Conservation (phyloP, 306 rosid species). For the Vigna unguiculata region DNA sequence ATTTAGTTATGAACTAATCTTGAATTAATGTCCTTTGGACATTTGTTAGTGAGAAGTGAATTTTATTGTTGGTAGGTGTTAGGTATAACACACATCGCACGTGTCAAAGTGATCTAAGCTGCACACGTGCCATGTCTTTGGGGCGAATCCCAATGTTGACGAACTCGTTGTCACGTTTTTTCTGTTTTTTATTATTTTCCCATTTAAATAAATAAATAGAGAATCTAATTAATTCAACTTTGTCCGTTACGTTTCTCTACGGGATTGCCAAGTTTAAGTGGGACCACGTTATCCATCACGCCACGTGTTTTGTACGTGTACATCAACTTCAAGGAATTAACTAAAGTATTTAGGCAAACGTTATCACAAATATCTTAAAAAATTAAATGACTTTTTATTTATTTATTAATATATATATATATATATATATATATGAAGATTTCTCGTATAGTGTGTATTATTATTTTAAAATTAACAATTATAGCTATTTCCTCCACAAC, state of each 20-base stretch:
- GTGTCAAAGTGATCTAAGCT: background rate
- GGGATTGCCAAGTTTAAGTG: background rate
- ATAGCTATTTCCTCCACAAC: too few relatives aligned
- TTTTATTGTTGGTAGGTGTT: background rate
- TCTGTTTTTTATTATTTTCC: background rate
- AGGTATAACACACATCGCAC: background rate
- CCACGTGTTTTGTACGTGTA: background rate
- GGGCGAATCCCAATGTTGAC: background rate
- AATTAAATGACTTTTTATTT: too few relatives aligned
- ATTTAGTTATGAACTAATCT: background rate
- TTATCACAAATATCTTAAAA: too few relatives aligned
- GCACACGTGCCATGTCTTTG: conserved; percentile 13
- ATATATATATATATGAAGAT: too few relatives aligned
- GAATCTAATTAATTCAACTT: background rate
- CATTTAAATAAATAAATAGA: background rate
- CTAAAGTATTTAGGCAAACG: background rate
- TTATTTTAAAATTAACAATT: too few relatives aligned
- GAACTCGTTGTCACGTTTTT: background rate
- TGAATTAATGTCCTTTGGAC: background rate
- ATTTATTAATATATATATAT: too few relatives aligned
- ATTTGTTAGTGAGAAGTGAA: background rate
- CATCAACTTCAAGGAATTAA: background rate
- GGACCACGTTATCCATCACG: background rate
- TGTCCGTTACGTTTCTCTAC: background rate
- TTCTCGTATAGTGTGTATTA: too few relatives aligned